phyloP scores from a whole-genome alignment of 768 basidiomycete genomes.

The Suillus bovinus region DNA sequence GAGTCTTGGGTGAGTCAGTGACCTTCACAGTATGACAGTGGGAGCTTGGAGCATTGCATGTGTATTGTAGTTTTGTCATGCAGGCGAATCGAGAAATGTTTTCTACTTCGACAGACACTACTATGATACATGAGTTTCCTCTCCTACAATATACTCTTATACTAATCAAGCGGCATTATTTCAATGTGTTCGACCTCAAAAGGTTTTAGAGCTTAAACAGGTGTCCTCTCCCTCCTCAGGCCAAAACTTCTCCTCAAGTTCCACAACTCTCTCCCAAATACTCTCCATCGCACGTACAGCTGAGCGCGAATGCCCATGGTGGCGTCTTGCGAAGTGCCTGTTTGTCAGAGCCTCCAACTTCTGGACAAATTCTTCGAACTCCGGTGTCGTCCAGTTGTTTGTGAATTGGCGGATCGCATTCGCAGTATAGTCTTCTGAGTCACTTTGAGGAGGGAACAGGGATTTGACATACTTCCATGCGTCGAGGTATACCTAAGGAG shows the following conservation, averaged over 20 bases:
- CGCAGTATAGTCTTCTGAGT: conserved; percentile 17
- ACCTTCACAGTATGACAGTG: not conserved
- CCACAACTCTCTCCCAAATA: conserved; percentile 58
- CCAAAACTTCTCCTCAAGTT: conserved; percentile 65
- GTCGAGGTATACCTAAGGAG: conserved; percentile 61
- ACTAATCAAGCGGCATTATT: not conserved
- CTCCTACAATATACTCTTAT: not conserved
- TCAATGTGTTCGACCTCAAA: not conserved
- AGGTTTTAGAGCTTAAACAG: not conserved
- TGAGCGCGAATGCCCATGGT: conserved; percentile 8
- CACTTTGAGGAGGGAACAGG: conserved; percentile 8
- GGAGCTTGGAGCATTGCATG: not conserved
- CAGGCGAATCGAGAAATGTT: not conserved
- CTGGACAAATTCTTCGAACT: conserved; percentile 55
- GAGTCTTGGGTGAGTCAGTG: not conserved
- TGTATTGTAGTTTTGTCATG: not conserved
- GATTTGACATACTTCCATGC: conserved; percentile 58
- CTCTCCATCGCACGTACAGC: conserved; percentile 39
- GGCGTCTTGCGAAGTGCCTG: conserved; percentile 20
- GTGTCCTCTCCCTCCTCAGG: conserved; percentile 43
- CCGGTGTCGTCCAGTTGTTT: conserved; percentile 59
- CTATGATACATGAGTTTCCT: not conserved
- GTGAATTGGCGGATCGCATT: conserved; percentile 49
- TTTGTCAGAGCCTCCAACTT: conserved; percentile 50
- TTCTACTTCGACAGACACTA: not conserved